Base-by-base conservation (phyloP, 2,329 filamentous ascomycete genomes). In the Ophiobolus disseminans region DNA sequence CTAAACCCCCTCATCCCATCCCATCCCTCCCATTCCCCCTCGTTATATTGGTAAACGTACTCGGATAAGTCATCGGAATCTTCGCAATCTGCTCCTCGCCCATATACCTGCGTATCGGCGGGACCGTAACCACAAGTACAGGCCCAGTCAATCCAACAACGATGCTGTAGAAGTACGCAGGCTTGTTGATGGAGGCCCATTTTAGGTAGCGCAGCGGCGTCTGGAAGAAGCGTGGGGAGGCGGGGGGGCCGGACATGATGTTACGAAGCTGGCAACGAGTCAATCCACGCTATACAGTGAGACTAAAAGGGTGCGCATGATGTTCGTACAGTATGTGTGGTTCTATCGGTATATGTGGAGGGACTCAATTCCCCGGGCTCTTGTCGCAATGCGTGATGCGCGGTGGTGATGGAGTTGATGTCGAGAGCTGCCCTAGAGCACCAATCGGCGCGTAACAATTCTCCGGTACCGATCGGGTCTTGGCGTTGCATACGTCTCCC, bases 11-110 rank as follows among this genome's bases (percentile, higher is more conserved):
- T 13, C 11, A 13, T 34, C n/a, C 25, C 9, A 17, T 11, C 13
- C 22, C 11, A 6, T 8, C 3, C 16, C n/a, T n/a, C 14, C 26
- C 32, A 5, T 22, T 11, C 26, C 11, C 19, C 26, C 30, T 28
- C 22, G 14, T 28, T 38, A 14, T 36, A 38, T 31, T 28, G 31
- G 32, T n/a, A 22, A 32, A 83, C 90, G 73, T 84, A 97, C 93
- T 84, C 52, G 94, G 94, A 80, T 97, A 99, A 72, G 91, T 95
- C 74, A 92, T 78, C 23, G 94, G 94, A 58, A 97, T 86, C 48
- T 63, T 64, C 80, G 83, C 57, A 84, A 78, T 56, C 86, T 48
- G 82, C 62, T 86, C 77, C 72, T 96, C 91, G 63, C 92, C 92
- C 48, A 96, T 75, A 57, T 68, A 69, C 42, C 78, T 80, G 73